Base-by-base conservation (phyloP, 1,284 basidiomycete genomes). In the Tylopilus sp. region DNA sequence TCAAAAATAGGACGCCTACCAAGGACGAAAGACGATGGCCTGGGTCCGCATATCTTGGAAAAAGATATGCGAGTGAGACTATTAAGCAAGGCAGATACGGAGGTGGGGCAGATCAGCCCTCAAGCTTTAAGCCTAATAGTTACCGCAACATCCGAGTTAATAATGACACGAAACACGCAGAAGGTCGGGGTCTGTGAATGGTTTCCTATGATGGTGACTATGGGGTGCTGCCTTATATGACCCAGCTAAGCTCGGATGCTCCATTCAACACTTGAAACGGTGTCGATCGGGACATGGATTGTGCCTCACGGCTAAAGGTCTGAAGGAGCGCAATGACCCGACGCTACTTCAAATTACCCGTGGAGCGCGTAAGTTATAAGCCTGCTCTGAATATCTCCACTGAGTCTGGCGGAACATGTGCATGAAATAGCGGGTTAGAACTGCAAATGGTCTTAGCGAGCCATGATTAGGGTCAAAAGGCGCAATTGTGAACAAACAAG, bases 31-130 rank as follows among this genome's bases (percentile, higher is more conserved):
- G 70, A 66, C 15, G 61, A 49, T 15, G 69, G 44, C 29, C 55
- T 55, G 2, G 70, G 69, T 0, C 68, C 69, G n/a, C 55, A 58
- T 21, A 71, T 52, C 23, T 61, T 54, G 16, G 57, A 37, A 38
- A 71, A 28, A 18, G 62, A 55, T 2, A 58, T 41, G n/a, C 48
- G 49, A 40, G 50, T 51, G 39, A 50, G 46, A n/a, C 35, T 41
- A 8, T 48, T 48, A 10, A 56, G 47, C 11, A 60, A 12, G 13
- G n/a, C 38, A 48, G 59, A 67, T 9, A 53, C 26, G 25, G 62
- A 42, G 13, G 33, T 11, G 11, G 63, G 19, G 21, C 21, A 23
- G 21, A 23, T 23, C 21, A n/a, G 40, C 46, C 16, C 23, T 34
- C 35, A 58, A 10, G 28, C 16, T 26, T 34, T 33, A 58, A 10